These are phyloP conservation scores for Mortierella alpina DNA, from an alignment of 192 early-diverging fungal genomes.

Conservation along the genomic window DNA sequence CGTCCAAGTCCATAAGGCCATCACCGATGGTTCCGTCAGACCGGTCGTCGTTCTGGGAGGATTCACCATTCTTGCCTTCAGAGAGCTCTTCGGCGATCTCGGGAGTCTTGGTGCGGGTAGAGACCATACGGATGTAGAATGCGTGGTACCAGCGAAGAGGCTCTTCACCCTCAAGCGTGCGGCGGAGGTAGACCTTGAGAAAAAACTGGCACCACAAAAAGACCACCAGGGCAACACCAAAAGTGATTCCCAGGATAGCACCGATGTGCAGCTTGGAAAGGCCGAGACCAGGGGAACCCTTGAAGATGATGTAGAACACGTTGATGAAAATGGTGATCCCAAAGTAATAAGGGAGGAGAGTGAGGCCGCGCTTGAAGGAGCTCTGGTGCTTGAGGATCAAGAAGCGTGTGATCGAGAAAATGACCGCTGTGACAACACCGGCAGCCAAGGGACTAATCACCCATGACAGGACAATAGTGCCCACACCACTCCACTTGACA, in stretches of 20 bases:
- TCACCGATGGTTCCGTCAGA: too few relatives aligned
- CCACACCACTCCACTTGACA: constrained; percentile 69
- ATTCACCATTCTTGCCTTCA: too few relatives aligned
- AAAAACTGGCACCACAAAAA: constrained; percentile 70
- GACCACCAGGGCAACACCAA: constrained; percentile 69
- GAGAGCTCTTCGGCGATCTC: too few relatives aligned
- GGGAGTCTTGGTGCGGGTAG: too few relatives aligned
- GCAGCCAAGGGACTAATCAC: constrained; percentile 78
- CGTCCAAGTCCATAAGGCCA: constrained; percentile 15
- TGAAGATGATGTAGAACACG: constrained; percentile 79
- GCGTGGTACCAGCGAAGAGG: constrained; percentile 79
- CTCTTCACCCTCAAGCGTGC: constrained; percentile 69
- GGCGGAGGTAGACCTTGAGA: constrained; percentile 73
- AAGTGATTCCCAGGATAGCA: constrained; percentile 69
- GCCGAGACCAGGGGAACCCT: constrained; percentile 69
- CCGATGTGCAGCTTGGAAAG: constrained; percentile 56
- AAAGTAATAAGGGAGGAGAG: constrained; percentile 78
- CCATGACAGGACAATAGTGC: constrained; percentile 65
- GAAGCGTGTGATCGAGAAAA: constrained; percentile 75
- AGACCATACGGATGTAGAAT: constrained; percentile 55
- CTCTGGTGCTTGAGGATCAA: constrained; percentile 70
- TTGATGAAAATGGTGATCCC: constrained; percentile 74
- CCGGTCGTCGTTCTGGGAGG: too few relatives aligned
- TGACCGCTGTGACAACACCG: constrained; percentile 69
- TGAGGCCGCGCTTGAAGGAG: constrained; percentile 74